Base-by-base conservation (phyloP, 106 monocot species). In the Dendrobium catenatum region DNA sequence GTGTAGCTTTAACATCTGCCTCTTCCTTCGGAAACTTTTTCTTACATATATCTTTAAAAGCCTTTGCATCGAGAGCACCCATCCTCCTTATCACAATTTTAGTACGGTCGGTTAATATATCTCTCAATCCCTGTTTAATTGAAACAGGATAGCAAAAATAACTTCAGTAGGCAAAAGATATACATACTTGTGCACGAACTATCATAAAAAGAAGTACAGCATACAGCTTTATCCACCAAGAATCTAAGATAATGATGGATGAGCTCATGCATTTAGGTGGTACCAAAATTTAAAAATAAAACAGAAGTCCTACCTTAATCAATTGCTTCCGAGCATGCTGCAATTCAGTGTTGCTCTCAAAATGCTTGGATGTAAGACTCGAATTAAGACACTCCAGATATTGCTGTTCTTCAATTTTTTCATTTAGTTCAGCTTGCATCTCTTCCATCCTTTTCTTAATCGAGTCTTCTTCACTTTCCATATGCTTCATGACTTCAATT, bases 401-500 rank as follows among this genome's bases (percentile, higher is more conserved):
- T 44, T 74, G 43, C n/a, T 74, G 43, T n/a, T 74, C 74, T 74
- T 74, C 74, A 74, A 74, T 43, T 74, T 74, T 74, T 22, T 89
- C 89, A 47, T 89, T 82, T 44, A 87, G 42, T 49, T 89, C 85
- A 26, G 64, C 82, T 18, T 72, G 78, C 81, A 87, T 80, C 74
- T 89, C 86, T 41, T 86, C 86, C 66, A 84, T 82, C 81, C 84
- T 89, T 37, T 86, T 89, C 78, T 77, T 82, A 41, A 85, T 42
- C 4, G 84, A 80, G 59, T 89, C 89, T 17, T 90, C 88, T 31
- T 77, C 41, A 75, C 83, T 76, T 79, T 82, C 89, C 93, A 91
- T 87, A 68, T 87, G 90, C 31, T 87, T 86, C 88, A 91, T 90
- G 19, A 93, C 89, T 72, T 87, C 70, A 56, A 96, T 58, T 73